Conservation (phyloP, 1,284 basidiomycete genomes). For the Rhodotorula sp. region DNA sequence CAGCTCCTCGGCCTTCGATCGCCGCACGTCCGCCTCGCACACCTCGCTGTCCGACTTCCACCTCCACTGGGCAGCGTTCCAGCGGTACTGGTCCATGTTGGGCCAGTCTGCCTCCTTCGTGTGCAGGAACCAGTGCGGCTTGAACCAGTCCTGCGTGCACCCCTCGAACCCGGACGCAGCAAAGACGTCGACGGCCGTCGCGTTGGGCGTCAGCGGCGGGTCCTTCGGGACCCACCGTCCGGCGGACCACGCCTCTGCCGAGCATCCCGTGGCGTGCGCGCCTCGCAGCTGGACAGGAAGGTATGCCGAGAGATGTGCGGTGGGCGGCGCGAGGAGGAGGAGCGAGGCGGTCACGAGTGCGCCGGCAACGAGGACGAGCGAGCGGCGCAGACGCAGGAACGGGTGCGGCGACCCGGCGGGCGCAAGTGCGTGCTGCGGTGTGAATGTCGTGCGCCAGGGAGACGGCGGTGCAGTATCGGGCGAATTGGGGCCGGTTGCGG, state of each 20-base stretch:
- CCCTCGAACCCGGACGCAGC: neutral
- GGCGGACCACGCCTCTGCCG: neutral
- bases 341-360: neutral
- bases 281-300: neutral
- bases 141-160: slow-evolving; percentile 4
- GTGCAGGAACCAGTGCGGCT: slow-evolving; percentile 7
- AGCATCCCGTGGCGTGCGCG: neutral
- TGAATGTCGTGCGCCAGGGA: neutral
- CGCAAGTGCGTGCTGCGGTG: neutral
- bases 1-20: neutral
- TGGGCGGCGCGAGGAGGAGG: neutral
- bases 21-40: neutral
- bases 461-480: neutral
- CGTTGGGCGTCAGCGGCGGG: neutral
- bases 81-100: slow-evolving; percentile 2
- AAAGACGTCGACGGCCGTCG: neutral
- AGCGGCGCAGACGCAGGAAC: neutral
- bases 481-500: neutral
- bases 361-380: neutral
- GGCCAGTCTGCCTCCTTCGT: neutral
- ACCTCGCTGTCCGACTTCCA: slow-evolving; percentile 2
- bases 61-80: slow-evolving; percentile 1
- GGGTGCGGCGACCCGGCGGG: neutral
- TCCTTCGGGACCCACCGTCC: neutral
- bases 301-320: neutral